Evolutionary conservation across 75 land plant genomes (phyloP), one percentile per base, ranked within the genome.

Genomic region (Adiantum capillusveneris): DNA sequence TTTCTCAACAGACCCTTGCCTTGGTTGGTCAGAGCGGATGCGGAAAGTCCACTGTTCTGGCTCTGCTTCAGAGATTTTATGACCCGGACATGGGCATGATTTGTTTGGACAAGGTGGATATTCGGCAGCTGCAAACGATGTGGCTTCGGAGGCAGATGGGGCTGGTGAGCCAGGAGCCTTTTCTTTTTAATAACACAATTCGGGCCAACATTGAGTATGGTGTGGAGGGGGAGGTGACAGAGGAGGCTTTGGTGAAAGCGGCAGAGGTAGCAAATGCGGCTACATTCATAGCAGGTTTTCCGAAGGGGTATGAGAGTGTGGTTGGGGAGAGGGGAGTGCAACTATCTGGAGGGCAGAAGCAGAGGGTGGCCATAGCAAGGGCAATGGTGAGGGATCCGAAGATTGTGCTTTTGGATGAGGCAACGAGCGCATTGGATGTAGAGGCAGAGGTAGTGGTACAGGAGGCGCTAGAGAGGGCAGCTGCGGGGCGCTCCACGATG

Each of bases 181-280:
- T 90, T 18, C 86, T 95, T 1, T 95, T 95, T 57, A 82, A 97
- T 29, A 82, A 93, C 9, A 84, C 99, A 5, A 81, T 95, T 37
- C 70, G 97, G 46, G 96, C 91, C 53, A 95, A 95, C 44, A 95
- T 95, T 26, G 82, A 90, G 26, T 95, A 95, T 58, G 37, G 37
- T 34, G 96, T 93, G 22, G 79, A 87, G 58, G 92, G 83, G 48
- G 90, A 95, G 80, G 97, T 97, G 56, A 78, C 88, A 57, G 99
- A 95, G 62, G 84, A 93, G 44, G 97, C 87, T 61, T 74, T 95
- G 74, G 87, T 82, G 58, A 97, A 90, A 66, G 99, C 99, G 9
- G 92, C 99, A 34, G 75, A 97, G 39, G 91, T 90, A 64, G 97
- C 99, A 30, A 90, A 95, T 69, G 99, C 97, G 3, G 97, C 90